Conservation (phyloP, 495 filamentous ascomycete species). For the Letharia lupina region DNA sequence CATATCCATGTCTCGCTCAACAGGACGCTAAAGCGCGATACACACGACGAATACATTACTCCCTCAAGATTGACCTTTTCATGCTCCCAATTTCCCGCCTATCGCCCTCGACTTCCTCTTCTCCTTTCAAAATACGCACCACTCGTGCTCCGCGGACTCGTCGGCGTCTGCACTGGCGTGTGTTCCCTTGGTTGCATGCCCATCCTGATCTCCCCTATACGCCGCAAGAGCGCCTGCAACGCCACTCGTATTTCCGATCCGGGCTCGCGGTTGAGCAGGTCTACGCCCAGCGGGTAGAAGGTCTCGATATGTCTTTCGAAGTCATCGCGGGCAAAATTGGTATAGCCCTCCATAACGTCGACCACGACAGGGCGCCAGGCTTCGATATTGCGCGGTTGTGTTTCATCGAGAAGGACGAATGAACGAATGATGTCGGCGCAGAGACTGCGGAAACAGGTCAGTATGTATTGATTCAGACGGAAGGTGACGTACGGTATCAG, state of each 20-base stretch:
- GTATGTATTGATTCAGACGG: background rate
- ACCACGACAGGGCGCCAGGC: constrained; percentile 97
- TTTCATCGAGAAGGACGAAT: constrained; percentile 78
- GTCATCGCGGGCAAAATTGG: constrained; percentile 71
- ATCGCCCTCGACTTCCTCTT: constrained; percentile 23
- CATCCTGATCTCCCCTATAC: constrained; percentile 75
- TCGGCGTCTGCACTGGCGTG: constrained; percentile 32
- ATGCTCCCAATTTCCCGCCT: background rate
- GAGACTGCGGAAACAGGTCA: constrained; percentile 40
- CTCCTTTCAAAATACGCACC: constrained; percentile 23
- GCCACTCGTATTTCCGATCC: constrained; percentile 66
- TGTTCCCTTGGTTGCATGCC: constrained; percentile 44
- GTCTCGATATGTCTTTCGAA: constrained; percentile 70
- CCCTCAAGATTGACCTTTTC: background rate
- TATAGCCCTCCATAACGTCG: constrained; percentile 93
- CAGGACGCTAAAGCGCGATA: constrained; percentile 4
- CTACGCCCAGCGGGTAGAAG: constrained; percentile 81
- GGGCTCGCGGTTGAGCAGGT: constrained; percentile 74
- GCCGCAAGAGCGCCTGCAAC: constrained; percentile 62
- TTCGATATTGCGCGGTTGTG: constrained; percentile 88
- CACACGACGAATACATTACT: background rate
- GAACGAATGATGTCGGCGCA: constrained; percentile 85
- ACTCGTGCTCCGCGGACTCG: constrained; percentile 37
- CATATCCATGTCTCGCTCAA: background rate
- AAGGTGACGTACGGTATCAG: constrained; percentile 63